Conservation (phyloP, 2,329 filamentous ascomycete species). For the Acarospora socialis region DNA sequence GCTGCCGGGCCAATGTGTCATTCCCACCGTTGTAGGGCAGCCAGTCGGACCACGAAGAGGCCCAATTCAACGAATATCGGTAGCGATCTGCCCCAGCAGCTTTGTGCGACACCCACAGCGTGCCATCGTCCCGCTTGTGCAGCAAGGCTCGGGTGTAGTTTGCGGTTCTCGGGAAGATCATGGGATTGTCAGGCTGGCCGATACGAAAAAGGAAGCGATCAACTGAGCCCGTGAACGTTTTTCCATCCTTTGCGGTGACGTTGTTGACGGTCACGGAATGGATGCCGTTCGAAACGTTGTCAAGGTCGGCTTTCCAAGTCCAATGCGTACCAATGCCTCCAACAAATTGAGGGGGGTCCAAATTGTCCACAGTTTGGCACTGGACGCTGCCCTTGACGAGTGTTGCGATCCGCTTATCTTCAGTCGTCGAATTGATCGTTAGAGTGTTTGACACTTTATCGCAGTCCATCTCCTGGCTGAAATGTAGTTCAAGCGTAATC, state of each 20-base stretch:
- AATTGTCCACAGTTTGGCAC: constrained; percentile 29
- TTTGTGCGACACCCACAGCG: constrained; percentile 40
- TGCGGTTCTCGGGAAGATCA: constrained; percentile 40
- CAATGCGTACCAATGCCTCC: constrained; percentile 42
- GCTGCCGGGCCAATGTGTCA: constrained; percentile 31
- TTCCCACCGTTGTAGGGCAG: constrained; percentile 39
- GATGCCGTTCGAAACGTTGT: constrained; percentile 45
- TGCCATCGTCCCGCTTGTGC: constrained; percentile 27
- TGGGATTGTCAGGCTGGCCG: constrained; percentile 42
- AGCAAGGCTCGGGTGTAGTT: constrained; percentile 46
- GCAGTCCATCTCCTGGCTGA: constrained; percentile 48
- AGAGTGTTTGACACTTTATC: constrained; percentile 37
- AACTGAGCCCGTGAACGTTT: constrained; percentile 34
- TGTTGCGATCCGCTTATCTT: constrained; percentile 28
- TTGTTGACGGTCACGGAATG: constrained; percentile 45
- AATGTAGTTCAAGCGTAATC: constrained; percentile 40
- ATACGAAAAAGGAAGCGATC: constrained; percentile 50
- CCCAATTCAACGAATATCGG: constrained; percentile 49
- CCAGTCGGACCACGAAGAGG: constrained; percentile 46
- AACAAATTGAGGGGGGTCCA: constrained; percentile 26
- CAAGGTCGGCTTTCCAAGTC: constrained; percentile 38
- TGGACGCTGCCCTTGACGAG: constrained; percentile 31
- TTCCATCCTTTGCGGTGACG: constrained; percentile 29
- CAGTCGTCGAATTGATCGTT: constrained; percentile 38
- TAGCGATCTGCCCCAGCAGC: constrained; percentile 48